Percentiles rank a stretch among this genome's conserved stretches.
Evolutionary conservation across 208 protist genomes (phyloP).

Genomic region (Porcisia hertigi): DNA sequence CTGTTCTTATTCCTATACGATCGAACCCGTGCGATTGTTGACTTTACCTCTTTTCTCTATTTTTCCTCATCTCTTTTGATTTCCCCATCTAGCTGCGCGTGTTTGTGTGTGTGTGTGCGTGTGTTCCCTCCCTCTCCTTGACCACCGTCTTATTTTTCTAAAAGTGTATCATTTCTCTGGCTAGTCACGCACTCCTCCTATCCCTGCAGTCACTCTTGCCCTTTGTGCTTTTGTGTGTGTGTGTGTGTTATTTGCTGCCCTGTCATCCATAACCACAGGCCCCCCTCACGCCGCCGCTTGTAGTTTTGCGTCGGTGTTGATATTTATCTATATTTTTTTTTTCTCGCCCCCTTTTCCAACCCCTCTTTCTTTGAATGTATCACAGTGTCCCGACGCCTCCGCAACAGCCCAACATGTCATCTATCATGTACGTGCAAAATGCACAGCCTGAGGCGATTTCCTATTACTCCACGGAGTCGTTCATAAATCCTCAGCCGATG

Average conservation of each 20-base stretch:
- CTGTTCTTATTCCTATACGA: neutral
- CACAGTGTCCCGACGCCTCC: neutral
- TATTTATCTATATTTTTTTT: constrained; percentile 16
- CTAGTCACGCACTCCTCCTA: no score
- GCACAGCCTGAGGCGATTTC: neutral
- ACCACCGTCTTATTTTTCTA: no score
- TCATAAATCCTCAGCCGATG: neutral
- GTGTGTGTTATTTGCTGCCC: neutral
- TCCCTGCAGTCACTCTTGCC: neutral
- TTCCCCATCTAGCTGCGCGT: no score
- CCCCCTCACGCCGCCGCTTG: neutral
- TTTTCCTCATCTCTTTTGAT: no score
- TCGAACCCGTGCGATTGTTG: no score
- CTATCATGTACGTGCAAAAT: constrained; percentile 25
- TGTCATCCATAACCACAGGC: neutral
- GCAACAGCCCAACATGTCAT: constrained; percentile 15
- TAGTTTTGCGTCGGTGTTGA: neutral
- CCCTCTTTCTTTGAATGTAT: constrained; percentile 1
- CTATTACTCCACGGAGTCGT: constrained; percentile 15
- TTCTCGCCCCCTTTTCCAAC: neutral
- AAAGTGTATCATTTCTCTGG: no score
- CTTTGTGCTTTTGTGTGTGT: neutral
- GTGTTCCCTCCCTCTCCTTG: no score
- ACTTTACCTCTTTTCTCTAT: no score
- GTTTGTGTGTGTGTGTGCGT: no score